Percentiles rank a stretch among this genome's conserved stretches.
Evolutionary conservation across 1,139 yeast genomes (phyloP).

Genomic region (Blastobotrys serpentis): DNA sequence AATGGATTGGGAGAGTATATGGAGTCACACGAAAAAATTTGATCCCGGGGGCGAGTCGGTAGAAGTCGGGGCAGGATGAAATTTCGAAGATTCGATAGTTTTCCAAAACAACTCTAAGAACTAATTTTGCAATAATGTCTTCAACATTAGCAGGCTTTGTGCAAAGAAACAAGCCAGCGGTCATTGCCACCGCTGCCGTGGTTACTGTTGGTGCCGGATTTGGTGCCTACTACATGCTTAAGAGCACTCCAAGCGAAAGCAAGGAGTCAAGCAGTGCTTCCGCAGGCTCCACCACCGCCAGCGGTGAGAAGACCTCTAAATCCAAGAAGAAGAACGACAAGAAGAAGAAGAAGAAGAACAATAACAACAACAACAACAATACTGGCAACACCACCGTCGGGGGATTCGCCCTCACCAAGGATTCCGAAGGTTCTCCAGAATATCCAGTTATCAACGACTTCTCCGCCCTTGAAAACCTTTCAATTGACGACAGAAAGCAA

Average conservation of each 20-base stretch:
- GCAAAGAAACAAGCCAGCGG: conserved; percentile 19
- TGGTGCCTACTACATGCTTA: conserved; percentile 17
- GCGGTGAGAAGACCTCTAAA: conserved; percentile 12
- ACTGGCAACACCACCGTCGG: conserved; percentile 6
- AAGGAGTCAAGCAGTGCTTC: conserved; percentile 6
- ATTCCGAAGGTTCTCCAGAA: conserved; percentile 16
- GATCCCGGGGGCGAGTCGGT: background rate
- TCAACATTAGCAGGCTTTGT: conserved; percentile 16
- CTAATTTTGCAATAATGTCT: conserved; percentile 17
- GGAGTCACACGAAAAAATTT: conserved; percentile 1
- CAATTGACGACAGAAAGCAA: conserved; percentile 53
- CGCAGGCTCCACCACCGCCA: conserved; percentile 4
- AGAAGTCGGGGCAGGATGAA: conserved; percentile 5
- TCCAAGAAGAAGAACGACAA: conserved; percentile 18
- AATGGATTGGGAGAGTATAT: background rate
- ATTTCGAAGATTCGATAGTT: conserved; percentile 1
- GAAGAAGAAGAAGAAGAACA: conserved; percentile 18
- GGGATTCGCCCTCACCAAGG: conserved; percentile 16
- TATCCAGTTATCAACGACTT: conserved; percentile 16
- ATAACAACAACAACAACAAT: conserved; percentile 11
- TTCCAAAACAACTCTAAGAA: conserved; percentile 3
- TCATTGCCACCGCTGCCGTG: conserved; percentile 18
- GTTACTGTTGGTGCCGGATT: conserved; percentile 20
- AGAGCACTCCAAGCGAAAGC: conserved; percentile 8
- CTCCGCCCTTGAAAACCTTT: conserved; percentile 23